Percentiles rank a stretch among this genome's conserved stretches.
Conservation (phyloP, 2,329 filamentous ascomycete species). For the Delphinella strobiligena region DNA sequence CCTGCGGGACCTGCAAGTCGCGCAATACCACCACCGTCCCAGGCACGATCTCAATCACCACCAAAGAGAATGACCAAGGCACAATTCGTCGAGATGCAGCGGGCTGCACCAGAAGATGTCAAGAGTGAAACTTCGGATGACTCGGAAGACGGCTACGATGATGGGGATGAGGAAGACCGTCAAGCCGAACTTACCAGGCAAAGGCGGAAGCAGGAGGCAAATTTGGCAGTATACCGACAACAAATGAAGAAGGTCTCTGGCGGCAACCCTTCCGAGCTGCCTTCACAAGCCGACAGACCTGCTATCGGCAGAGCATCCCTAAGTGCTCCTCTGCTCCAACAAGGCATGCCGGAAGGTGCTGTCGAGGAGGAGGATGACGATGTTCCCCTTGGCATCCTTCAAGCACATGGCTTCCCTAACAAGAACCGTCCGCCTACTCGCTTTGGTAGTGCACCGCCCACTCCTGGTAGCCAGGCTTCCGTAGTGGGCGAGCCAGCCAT, state of each 20-base stretch:
- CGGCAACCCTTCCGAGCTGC: constrained; percentile 28
- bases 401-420: constrained; percentile 77
- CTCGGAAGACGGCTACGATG: constrained; percentile 47
- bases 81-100: constrained; percentile 59
- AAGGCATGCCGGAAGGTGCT: constrained; percentile 12
- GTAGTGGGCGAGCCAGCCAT: constrained; percentile 35
- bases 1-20: constrained; percentile 21
- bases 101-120: constrained; percentile 12
- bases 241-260: constrained; percentile 95
- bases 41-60: constrained; percentile 1
- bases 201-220: constrained; percentile 76
- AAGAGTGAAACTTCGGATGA: constrained; percentile 43
- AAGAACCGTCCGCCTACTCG: constrained; percentile 63
- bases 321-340: constrained; percentile 6
- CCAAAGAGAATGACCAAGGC: constrained; percentile 78
- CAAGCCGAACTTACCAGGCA: constrained; percentile 62
- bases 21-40: constrained; percentile 14
- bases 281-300: constrained; percentile 34
- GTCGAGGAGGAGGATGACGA: constrained; percentile 72
- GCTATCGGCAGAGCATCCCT: constrained; percentile 33
- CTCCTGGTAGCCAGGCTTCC: constrained; percentile 38
- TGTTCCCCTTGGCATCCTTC: constrained; percentile 72
- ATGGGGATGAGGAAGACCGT: constrained; percentile 69
- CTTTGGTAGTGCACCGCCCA: constrained; percentile 25
- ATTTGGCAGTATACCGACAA: constrained; percentile 79